A percentile compares a stretch with the other conserved stretches of the same genome.
Evolutionary conservation across 2,329 filamentous ascomycete species (phyloP).

Genomic region (Aspergillus quadricinctus): DNA sequence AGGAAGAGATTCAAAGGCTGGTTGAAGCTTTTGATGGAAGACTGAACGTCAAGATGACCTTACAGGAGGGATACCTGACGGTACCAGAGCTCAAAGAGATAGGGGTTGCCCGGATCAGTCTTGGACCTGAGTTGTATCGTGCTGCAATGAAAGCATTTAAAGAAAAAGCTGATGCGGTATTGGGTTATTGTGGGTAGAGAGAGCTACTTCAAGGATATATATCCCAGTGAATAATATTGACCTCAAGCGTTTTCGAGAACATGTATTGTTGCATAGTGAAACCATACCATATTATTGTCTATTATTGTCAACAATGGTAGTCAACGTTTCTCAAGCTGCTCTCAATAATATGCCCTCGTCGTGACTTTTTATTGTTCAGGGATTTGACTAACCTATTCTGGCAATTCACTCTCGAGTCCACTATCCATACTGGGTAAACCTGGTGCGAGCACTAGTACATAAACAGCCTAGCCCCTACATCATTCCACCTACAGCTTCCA

Average conservation of each 20-base stretch:
- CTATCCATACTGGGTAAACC: background rate
- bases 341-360: too few relatives aligned
- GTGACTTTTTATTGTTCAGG: background rate
- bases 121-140: conserved; percentile 48
- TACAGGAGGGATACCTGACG: conserved; percentile 37
- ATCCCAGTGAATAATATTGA: background rate
- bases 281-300: background rate
- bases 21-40: conserved; percentile 48
- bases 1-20: conserved; percentile 46
- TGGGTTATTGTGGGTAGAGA: conserved; percentile 2
- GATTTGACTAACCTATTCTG: background rate
- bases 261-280: background rate
- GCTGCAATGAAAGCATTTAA: conserved; percentile 35
- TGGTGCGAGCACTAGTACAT: background rate
- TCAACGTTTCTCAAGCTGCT: background rate
- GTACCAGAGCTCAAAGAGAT: conserved; percentile 44
- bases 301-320: background rate
- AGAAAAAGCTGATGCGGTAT: conserved; percentile 26
- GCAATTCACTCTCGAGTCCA: background rate
- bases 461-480: conserved; percentile 14
- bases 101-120: conserved; percentile 53
- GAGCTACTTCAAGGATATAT: background rate
- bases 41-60: conserved; percentile 47
- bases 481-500: conserved; percentile 8
- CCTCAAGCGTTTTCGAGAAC: background rate